phyloP scores from a whole-genome alignment of 768 basidiomycete species.

The Tulasnella sp. region DNA sequence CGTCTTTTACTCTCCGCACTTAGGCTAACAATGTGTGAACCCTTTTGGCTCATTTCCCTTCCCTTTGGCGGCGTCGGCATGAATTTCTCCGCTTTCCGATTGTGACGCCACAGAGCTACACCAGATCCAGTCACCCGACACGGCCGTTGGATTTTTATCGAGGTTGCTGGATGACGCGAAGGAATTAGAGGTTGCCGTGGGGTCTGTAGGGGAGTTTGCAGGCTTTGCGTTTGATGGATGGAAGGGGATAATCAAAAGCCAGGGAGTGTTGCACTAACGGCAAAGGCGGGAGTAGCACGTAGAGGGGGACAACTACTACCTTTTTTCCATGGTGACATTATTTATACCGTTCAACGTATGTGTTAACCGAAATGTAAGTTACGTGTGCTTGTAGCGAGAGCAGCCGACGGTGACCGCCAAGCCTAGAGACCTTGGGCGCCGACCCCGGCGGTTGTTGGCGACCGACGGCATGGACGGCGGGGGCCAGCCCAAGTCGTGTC shows the following conservation, averaged over 20 bases:
- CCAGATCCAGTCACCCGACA: conserved; percentile 67
- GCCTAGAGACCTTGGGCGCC: background rate
- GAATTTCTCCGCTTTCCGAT: background rate
- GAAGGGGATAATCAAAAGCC: conserved; percentile 62
- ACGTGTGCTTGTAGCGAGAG: background rate
- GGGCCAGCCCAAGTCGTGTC: background rate
- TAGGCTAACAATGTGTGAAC: background rate
- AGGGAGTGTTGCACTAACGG: conserved; percentile 36
- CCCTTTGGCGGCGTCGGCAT: background rate
- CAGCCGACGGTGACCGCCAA: background rate
- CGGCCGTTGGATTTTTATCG: conserved; percentile 59
- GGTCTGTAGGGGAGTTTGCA: conserved; percentile 49
- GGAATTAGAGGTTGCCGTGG: conserved; percentile 39
- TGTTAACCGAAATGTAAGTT: background rate
- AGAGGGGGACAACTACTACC: background rate
- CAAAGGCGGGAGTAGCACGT: background rate
- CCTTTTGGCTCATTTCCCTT: background rate
- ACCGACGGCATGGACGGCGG: background rate
- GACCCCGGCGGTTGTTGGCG: background rate
- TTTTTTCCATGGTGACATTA: background rate
- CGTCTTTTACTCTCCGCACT: background rate
- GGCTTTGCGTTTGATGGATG: conserved; percentile 61
- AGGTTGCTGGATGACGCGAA: conserved; percentile 48
- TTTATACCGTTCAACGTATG: background rate
- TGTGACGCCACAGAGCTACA: conserved; percentile 51